These are phyloP conservation scores for Phytophthora palmivora DNA, from an alignment of 352 stramenopile genomes.

Conservation along the genomic window DNA sequence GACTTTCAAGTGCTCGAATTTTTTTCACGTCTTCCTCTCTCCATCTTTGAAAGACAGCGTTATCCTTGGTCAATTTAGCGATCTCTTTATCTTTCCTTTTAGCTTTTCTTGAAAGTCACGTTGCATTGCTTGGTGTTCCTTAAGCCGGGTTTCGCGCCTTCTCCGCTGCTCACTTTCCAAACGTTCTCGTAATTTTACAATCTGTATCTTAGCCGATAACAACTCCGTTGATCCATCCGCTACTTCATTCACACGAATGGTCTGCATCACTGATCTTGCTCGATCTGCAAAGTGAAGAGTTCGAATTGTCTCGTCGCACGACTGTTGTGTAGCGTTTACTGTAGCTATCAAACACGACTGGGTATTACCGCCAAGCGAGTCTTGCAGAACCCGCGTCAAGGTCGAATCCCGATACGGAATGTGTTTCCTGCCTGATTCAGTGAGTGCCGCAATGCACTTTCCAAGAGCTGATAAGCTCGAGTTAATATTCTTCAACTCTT, in stretches of 20 bases:
- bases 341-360: constrained; percentile 80
- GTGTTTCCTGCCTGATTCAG: constrained; percentile 79
- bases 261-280: constrained; percentile 77
- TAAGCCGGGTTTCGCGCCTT: constrained; percentile 55
- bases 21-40: constrained; percentile 63
- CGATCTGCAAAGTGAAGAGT: constrained; percentile 84
- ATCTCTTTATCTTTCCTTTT: constrained; percentile 69
- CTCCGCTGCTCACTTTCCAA: constrained; percentile 58
- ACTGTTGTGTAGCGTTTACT: constrained; percentile 49
- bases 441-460: constrained; percentile 92
- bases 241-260: constrained; percentile 71
- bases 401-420: constrained; percentile 93
- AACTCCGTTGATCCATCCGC: constrained; percentile 62
- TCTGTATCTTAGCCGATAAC: constrained; percentile 63
- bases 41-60: constrained; percentile 66
- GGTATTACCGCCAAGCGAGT: constrained; percentile 81
- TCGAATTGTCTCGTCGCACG: constrained; percentile 74
- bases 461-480: constrained; percentile 90
- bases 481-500: constrained; percentile 93
- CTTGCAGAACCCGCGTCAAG: constrained; percentile 87
- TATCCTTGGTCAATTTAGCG: constrained; percentile 57
- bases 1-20: constrained; percentile 57
- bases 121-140: constrained; percentile 62
- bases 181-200: constrained; percentile 56
- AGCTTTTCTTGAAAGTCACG: constrained; percentile 61